phyloP scores from a whole-genome alignment of 208 protist genomes.

The Herpetomonas samuelpessoai region DNA sequence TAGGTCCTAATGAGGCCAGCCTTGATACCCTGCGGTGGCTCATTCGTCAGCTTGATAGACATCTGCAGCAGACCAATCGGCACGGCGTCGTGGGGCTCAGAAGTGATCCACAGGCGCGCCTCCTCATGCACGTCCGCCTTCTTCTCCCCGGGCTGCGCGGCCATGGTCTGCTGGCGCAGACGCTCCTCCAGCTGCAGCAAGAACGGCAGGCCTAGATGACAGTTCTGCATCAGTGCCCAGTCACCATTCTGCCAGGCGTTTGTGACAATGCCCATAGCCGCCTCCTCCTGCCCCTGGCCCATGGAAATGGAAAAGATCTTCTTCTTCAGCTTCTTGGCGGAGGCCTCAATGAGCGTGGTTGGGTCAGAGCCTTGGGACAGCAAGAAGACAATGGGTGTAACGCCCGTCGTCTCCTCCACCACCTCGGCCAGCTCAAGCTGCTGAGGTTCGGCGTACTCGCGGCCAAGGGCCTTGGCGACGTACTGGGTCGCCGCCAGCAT shows the following conservation, averaged over 20 bases:
- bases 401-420: conserved; percentile 84
- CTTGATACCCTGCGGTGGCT: conserved; percentile 97
- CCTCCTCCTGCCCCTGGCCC: conserved; percentile 98
- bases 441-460: conserved; percentile 91
- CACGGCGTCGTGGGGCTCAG: conserved; percentile 93
- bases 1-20: conserved; percentile 96
- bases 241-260: conserved; percentile 83
- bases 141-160: conserved; percentile 63
- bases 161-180: conserved; percentile 78
- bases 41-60: conserved; percentile 98
- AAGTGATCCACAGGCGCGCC: conserved; percentile 96
- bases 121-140: conserved; percentile 88
- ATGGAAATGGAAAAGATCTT: conserved; percentile 97
- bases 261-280: conserved; percentile 90
- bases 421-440: conserved; percentile 89
- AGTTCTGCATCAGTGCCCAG: conserved; percentile 98
- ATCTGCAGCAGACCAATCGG: conserved; percentile 96
- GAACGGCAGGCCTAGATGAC: conserved; percentile 94
- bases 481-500: conserved; percentile 94
- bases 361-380: conserved; percentile 97
- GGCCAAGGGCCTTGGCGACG: conserved; percentile 90
- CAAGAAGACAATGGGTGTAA: conserved; percentile 95
- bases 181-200: conserved; percentile 90
- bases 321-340: conserved; percentile 95
- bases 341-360: conserved; percentile 92